phyloP scores from a whole-genome alignment of 805 yeast species.

The Nakazawaea siamensis region DNA sequence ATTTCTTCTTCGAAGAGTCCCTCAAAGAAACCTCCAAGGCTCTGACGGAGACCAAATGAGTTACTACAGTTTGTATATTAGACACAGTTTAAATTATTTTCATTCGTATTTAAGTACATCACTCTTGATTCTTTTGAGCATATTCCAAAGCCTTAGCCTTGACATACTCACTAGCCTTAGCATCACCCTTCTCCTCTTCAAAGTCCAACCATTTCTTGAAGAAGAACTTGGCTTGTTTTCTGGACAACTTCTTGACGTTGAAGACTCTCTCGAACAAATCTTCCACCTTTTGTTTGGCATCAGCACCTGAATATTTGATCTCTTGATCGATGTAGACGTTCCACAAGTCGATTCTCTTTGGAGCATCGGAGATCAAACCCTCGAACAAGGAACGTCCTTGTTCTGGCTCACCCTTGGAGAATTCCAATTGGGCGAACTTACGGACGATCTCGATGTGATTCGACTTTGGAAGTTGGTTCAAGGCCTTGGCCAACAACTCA shows the following conservation, averaged over 20 bases:
- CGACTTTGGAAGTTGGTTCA: conserved; percentile 62
- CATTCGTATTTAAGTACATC: neutral
- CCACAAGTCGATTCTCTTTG: conserved; percentile 92
- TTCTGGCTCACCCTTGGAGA: conserved; percentile 80
- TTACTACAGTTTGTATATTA: neutral
- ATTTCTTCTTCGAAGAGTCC: conserved; percentile 11
- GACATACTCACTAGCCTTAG: conserved; percentile 69
- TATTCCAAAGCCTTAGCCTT: conserved; percentile 86
- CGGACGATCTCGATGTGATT: conserved; percentile 73
- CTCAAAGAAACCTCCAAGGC: conserved; percentile 7
- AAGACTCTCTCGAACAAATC: conserved; percentile 78
- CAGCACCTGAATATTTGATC: conserved; percentile 40
- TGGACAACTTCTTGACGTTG: conserved; percentile 50
- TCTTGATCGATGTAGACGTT: conserved; percentile 93
- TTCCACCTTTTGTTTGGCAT: conserved; percentile 60
- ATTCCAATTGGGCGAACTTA: conserved; percentile 87
- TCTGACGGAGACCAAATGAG: too few species aligned
- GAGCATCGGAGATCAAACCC: conserved; percentile 82
- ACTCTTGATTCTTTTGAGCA: conserved; percentile 8
- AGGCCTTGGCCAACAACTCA: conserved; percentile 63
- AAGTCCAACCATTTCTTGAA: conserved; percentile 85
- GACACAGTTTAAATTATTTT: neutral
- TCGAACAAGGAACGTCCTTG: conserved; percentile 93
- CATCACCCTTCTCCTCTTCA: conserved; percentile 65
- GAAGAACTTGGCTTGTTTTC: conserved; percentile 91